Percentiles rank a stretch among this genome's conserved stretches.
Conservation (phyloP, 1,284 basidiomycete genomes). For the Cryptococcus depauperatus region DNA sequence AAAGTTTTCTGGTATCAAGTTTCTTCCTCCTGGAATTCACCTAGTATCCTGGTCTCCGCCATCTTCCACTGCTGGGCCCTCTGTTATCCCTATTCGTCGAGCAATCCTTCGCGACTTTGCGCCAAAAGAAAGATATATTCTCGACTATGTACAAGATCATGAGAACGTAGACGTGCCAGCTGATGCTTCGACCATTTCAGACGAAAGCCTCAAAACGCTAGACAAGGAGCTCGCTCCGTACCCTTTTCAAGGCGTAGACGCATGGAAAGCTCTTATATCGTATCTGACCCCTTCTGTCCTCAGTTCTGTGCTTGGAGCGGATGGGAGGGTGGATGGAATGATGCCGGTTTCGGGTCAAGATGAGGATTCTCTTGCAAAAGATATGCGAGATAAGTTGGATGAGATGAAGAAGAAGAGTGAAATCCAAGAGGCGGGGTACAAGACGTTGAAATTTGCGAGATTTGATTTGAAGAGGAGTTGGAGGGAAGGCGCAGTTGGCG, state of each 20-base stretch:
- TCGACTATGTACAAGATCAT: slow-evolving; percentile 22
- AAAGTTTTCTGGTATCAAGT: slow-evolving; percentile 39
- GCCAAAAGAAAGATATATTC: slow-evolving; percentile 25
- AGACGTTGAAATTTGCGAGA: slow-evolving; percentile 29
- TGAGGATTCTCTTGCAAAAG: slow-evolving; percentile 16
- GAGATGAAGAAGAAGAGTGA: slow-evolving; percentile 4
- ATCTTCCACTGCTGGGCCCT: slow-evolving; percentile 10
- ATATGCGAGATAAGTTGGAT: slow-evolving; percentile 10
- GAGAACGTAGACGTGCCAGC: slow-evolving; percentile 16
- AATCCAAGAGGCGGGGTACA: neutral
- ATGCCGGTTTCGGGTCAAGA: slow-evolving; percentile 28
- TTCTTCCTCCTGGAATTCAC: slow-evolving; percentile 43
- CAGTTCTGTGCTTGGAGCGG: slow-evolving; percentile 27
- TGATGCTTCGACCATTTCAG: slow-evolving; percentile 19
- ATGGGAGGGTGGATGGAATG: slow-evolving; percentile 33
- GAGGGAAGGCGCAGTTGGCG: slow-evolving; percentile 42
- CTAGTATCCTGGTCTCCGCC: slow-evolving; percentile 31
- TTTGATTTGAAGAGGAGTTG: slow-evolving; percentile 46
- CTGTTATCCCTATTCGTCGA: slow-evolving; percentile 26
- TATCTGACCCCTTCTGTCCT: slow-evolving; percentile 30
- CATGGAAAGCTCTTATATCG: slow-evolving; percentile 35
- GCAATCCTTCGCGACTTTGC: slow-evolving; percentile 21
- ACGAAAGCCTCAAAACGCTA: slow-evolving; percentile 41
- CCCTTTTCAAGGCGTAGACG: slow-evolving; percentile 33
- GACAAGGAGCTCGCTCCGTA: slow-evolving; percentile 45